A percentile compares a stretch with the other conserved stretches of the same genome.
Evolutionary conservation across 495 filamentous ascomycete species (phyloP).

Genomic region (Baudoinia panamericana): DNA sequence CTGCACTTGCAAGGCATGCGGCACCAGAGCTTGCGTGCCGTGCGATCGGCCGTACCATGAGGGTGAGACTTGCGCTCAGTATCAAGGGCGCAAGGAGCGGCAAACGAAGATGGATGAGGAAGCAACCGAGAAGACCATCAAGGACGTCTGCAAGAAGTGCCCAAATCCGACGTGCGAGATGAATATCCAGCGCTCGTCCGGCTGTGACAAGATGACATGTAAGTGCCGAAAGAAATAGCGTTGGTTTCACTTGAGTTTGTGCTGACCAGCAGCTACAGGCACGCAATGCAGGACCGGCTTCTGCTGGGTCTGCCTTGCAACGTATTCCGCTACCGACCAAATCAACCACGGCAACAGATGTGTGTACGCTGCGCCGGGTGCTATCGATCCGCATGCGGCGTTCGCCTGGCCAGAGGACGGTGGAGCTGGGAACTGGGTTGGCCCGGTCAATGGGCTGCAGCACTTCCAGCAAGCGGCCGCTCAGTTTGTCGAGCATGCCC

Average conservation of each 20-base stretch:
- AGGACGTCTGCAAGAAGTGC: slow-evolving; percentile 22
- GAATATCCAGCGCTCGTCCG: slow-evolving; percentile 23
- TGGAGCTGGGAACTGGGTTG: no score
- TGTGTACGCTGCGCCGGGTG: slow-evolving; percentile 1
- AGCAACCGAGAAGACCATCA: slow-evolving; percentile 10
- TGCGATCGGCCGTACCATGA: slow-evolving; percentile 27
- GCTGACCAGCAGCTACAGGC: neutral
- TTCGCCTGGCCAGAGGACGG: no score
- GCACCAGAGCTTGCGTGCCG: slow-evolving; percentile 25
- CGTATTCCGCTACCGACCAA: neutral
- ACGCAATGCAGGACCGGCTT: neutral
- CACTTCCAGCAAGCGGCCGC: no score
- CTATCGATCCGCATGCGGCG: slow-evolving; percentile 7
- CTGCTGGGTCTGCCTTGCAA: slow-evolving; percentile 2
- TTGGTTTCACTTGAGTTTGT: neutral
- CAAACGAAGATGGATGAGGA: slow-evolving; percentile 19
- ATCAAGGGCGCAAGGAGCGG: slow-evolving; percentile 15
- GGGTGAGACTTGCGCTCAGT: slow-evolving; percentile 28
- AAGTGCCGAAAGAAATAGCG: neutral
- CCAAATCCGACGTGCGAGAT: slow-evolving; percentile 16
- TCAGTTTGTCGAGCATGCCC: no score
- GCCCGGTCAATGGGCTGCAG: no score
- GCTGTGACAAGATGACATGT: slow-evolving; percentile 23
- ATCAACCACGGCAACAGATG: slow-evolving; percentile 1
- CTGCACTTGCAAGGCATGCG: slow-evolving; percentile 27